phyloP scores from a whole-genome alignment of 2,329 filamentous ascomycete genomes.

The Lachnellula hyalina region DNA sequence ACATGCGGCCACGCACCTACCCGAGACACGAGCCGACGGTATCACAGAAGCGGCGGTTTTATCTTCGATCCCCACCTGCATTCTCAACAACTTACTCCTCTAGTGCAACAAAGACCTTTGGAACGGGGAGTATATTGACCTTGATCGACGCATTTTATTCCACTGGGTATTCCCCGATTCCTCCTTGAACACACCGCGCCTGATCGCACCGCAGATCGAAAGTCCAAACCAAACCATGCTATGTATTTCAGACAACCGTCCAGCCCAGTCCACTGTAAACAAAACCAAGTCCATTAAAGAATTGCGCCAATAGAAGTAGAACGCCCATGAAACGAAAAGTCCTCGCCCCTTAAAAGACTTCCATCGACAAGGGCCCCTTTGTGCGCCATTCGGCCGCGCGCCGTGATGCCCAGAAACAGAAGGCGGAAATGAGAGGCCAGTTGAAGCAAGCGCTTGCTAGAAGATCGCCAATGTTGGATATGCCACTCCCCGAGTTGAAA shows the following conservation, averaged over 20 bases:
- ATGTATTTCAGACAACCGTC: not conserved
- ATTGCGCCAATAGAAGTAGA: not conserved
- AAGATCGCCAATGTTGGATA: not conserved
- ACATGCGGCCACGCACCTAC: not conserved
- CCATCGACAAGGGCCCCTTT: not conserved
- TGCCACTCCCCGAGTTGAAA: not conserved
- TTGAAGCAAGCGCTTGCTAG: not conserved
- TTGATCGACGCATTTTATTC: not conserved
- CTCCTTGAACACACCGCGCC: not conserved
- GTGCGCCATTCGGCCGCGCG: conserved; percentile 15
- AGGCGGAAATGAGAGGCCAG: not conserved
- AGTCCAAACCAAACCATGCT: not conserved
- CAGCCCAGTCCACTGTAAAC: not conserved
- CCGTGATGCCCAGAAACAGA: conserved; percentile 6
- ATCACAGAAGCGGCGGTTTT: not conserved
- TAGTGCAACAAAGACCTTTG: not conserved
- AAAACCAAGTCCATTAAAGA: not conserved
- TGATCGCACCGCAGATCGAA: not conserved
- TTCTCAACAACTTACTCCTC: too few species aligned
- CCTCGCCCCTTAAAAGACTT: conserved; percentile 3
- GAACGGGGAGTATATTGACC: not conserved
- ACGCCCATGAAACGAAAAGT: conserved; percentile 3
- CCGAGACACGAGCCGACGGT: not conserved
- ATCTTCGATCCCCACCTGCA: not conserved
- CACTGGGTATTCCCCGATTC: conserved; percentile 10